Conservation (phyloP, 2,329 filamentous ascomycete species). For the Aspergillus sp. region DNA sequence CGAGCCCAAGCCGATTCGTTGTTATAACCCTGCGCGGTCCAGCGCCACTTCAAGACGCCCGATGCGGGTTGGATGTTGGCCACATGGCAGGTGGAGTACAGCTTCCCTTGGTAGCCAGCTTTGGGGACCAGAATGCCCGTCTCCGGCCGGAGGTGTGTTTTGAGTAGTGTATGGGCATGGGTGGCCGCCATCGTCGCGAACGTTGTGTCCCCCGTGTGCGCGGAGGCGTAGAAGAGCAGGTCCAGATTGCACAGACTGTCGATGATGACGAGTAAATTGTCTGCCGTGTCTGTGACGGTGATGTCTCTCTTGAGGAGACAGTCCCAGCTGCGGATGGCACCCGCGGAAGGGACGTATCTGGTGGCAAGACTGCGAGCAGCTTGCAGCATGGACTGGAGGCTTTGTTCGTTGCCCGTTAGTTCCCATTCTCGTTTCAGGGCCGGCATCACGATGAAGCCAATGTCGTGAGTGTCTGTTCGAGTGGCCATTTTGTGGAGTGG, state of each 20-base stretch:
- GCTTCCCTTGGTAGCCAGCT: conserved; percentile 3
- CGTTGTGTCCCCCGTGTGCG: conserved; percentile 19
- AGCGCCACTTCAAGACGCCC: conserved; percentile 13
- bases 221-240: conserved; percentile 36
- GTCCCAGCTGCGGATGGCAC: conserved; percentile 39
- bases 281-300: conserved; percentile 30
- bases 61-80: conserved; percentile 18
- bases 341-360: conserved; percentile 33
- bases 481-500: conserved; percentile 15
- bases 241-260: conserved; percentile 44
- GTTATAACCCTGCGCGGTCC: conserved; percentile 21
- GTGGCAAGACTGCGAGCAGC: conserved; percentile 27
- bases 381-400: conserved; percentile 10
- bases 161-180: conserved; percentile 37
- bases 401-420: conserved; percentile 28
- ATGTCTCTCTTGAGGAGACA: conserved; percentile 12
- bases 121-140: background rate
- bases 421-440: conserved; percentile 49
- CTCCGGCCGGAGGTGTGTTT: conserved; percentile 33
- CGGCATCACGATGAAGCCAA: conserved; percentile 54
- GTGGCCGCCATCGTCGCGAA: conserved; percentile 37
- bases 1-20: conserved; percentile 21
- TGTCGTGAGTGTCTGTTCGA: conserved; percentile 53
- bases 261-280: conserved; percentile 43
- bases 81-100: conserved; percentile 20